Conservation (phyloP, 2,329 filamentous ascomycete species). For the Pseudogymnoascus sp. region DNA sequence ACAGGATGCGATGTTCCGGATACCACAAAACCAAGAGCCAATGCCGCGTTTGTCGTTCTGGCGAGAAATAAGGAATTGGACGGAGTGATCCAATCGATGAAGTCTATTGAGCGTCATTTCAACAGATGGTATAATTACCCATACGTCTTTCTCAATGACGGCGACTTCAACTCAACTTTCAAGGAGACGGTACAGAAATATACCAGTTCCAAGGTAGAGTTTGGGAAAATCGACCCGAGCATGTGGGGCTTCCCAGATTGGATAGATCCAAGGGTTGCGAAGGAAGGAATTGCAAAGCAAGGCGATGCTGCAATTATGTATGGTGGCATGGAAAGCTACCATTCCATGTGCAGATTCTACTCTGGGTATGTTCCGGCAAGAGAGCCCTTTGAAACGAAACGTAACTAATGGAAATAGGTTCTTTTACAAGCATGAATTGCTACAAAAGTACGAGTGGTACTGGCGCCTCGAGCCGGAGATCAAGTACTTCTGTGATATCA, state of each 20-base stretch:
- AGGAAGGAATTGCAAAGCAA: constrained; percentile 93
- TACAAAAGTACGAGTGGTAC: constrained; percentile 98
- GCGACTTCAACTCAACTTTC: constrained; percentile 92
- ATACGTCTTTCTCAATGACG: constrained; percentile 97
- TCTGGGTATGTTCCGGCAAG: constrained; percentile 60
- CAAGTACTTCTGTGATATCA: constrained; percentile 99
- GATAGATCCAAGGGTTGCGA: constrained; percentile 87
- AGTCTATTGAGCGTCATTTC: constrained; percentile 97
- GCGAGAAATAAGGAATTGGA: constrained; percentile 95
- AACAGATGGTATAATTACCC: constrained; percentile 98
- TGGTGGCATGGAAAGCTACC: constrained; percentile 95
- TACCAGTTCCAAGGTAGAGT: constrained; percentile 81
- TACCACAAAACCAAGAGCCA: constrained; percentile 71
- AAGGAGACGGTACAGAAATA: constrained; percentile 82
- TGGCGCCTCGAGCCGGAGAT: constrained; percentile 99
- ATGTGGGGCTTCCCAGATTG: constrained; percentile 98
- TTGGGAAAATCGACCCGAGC: constrained; percentile 80
- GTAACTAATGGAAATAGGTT: constrained; percentile 46
- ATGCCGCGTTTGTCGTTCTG: constrained; percentile 91
- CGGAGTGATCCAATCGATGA: constrained; percentile 91
- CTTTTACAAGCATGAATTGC: constrained; percentile 93
- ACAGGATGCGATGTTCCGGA: constrained; percentile 81
- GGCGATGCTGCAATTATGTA: constrained; percentile 99
- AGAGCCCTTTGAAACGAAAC: neutral
- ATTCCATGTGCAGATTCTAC: constrained; percentile 99